Evolutionary conservation across 192 early-diverging fungal species (phyloP), one percentile per base, ranked within the genome.

Genomic region (Mortierella hygrophila): DNA sequence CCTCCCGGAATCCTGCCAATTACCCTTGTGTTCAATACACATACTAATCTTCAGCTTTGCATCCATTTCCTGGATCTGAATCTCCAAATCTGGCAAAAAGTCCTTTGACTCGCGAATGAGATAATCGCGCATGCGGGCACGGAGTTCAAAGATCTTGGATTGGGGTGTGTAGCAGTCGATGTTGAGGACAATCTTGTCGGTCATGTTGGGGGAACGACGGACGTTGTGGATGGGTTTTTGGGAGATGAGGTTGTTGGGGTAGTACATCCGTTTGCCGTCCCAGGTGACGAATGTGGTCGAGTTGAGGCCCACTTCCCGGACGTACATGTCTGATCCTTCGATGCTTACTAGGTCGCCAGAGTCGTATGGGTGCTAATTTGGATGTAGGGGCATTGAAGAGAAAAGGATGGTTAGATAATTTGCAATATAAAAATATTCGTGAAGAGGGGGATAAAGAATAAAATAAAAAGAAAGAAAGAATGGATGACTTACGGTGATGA

Each of bases 321-420:
- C 97, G 35, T 93, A 92, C 87, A 94, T 92, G 70, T 88, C 94
- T 32, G 92, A 89, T 9, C 89, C 89, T 60, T 92, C 94, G 60
- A 98, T 92, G n/a, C 95, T 85, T 6, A 98, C 94, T 49, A 93
- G 88, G 83, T 98, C 97, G n/a, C 97, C 97, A 46, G 83, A 85
- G 21, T 85, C 83, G 37, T 85, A 85, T 32, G 83, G 83, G 38
- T 85, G 83, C 83, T 85, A 85, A 49, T 15, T 46, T 46, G 44
- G 44, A 49, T 10, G 52, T 54, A 75, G 38, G 65, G 65, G 23
- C 41, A 76, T 5, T 13, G 41, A 29, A 68, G 63, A 49, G 60
- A 52, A 18, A 20, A 18, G 57, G 23, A 29, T 0, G 8, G 42
- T 72, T 41, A 41, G 37, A 41, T 54, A 29, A 49, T 49, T 73